Conservation (phyloP, 2,329 filamentous ascomycete genomes). For the Dactylonectria macrodidyma region DNA sequence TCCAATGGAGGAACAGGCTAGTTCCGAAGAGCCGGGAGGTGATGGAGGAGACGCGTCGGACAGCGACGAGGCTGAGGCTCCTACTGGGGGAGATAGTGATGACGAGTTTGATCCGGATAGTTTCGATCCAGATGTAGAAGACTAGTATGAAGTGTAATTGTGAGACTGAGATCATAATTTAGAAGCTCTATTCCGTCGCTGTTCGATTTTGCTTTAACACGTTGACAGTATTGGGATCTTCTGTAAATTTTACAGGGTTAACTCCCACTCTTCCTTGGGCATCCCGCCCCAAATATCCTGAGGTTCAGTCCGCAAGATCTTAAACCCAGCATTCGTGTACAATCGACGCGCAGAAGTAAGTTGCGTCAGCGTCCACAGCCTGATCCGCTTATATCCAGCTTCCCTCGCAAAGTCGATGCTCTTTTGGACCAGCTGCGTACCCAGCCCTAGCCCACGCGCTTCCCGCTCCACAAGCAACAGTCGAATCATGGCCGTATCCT, state of each 20-base stretch:
- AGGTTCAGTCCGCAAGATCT: background rate
- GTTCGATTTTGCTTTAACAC: background rate
- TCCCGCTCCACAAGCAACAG: slow-evolving; percentile 44
- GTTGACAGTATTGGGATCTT: background rate
- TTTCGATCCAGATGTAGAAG: background rate
- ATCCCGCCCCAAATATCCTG: slow-evolving; percentile 5
- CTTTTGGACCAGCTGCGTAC: slow-evolving; percentile 4
- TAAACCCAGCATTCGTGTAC: slow-evolving; percentile 13
- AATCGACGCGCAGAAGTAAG: slow-evolving; percentile 3
- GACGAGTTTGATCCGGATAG: background rate
- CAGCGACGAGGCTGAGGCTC: background rate
- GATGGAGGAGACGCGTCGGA: background rate
- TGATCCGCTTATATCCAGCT: slow-evolving; percentile 1
- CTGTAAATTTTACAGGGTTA: background rate
- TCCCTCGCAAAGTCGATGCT: slow-evolving; percentile 15
- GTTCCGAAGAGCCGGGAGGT: background rate
- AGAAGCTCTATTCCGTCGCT: background rate
- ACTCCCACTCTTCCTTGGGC: slow-evolving; percentile 3
- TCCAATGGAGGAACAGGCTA: background rate
- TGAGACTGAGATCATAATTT: background rate
- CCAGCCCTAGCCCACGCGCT: slow-evolving; percentile 7
- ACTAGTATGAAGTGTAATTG: background rate
- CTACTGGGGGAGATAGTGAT: background rate
- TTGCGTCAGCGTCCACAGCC: slow-evolving; percentile 12
- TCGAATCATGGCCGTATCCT: slow-evolving; percentile 41